phyloP scores from a whole-genome alignment of 208 protist genomes.

The Wallacemonas sp. region DNA sequence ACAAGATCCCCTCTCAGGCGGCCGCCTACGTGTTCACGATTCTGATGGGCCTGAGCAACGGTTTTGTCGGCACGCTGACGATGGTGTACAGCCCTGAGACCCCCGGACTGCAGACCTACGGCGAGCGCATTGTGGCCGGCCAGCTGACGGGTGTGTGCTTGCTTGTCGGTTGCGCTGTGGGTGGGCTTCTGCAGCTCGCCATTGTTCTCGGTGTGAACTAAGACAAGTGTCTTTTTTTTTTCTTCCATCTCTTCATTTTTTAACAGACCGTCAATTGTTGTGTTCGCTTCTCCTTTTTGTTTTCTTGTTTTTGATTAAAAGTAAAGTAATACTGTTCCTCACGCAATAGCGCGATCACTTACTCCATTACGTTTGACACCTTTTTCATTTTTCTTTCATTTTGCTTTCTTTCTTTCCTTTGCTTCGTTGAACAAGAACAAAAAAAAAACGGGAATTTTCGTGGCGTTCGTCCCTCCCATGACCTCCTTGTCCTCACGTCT shows the following conservation, averaged over 20 bases:
- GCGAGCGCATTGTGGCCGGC: slow-evolving; percentile 63
- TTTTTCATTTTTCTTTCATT: neutral
- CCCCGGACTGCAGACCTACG: slow-evolving; percentile 42
- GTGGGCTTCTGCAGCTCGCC: slow-evolving; percentile 67
- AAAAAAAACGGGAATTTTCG: too few relatives aligned
- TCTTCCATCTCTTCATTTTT: slow-evolving; percentile 38
- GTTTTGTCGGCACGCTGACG: slow-evolving; percentile 73
- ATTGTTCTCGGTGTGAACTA: too few relatives aligned
- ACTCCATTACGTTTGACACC: slow-evolving; percentile 10
- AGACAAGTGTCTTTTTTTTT: too few relatives aligned
- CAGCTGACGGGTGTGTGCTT: slow-evolving; percentile 58
- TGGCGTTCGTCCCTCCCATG: too few relatives aligned
- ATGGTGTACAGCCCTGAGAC: slow-evolving; percentile 76
- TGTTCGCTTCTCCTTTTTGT: too few relatives aligned
- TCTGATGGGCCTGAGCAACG: slow-evolving; percentile 67
- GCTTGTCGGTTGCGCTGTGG: slow-evolving; percentile 57
- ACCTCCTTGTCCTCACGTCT: too few relatives aligned
- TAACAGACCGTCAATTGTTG: neutral
- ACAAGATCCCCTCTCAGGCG: slow-evolving; percentile 50
- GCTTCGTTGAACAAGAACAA: slow-evolving; percentile 16
- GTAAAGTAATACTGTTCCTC: too few relatives aligned
- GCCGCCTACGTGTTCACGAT: slow-evolving; percentile 55
- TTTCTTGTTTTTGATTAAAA: too few relatives aligned
- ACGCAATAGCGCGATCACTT: neutral
- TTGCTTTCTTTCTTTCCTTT: slow-evolving; percentile 11